phyloP scores from a whole-genome alignment of 116 monocot genomes.

The Dioscorea cayenensis region DNA sequence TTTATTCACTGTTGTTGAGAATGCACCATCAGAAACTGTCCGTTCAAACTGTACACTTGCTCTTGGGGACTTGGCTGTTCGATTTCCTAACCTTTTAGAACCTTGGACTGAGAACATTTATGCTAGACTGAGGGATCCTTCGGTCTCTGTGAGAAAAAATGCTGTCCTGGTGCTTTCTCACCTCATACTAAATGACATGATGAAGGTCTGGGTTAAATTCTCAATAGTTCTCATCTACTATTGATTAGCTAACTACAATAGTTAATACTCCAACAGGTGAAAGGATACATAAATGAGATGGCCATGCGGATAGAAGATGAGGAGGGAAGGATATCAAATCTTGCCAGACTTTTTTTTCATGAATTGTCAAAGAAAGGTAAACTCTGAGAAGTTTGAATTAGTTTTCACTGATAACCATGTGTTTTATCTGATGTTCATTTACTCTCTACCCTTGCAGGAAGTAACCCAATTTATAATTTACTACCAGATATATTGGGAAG shows the following conservation, averaged over 20 bases:
- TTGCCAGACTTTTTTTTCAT: slow-evolving; percentile 93
- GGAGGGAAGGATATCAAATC: slow-evolving; percentile 86
- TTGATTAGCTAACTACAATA: background rate
- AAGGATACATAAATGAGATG: slow-evolving; percentile 99
- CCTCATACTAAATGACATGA: slow-evolving; percentile 99
- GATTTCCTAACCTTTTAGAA: slow-evolving; percentile 94
- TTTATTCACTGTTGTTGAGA: slow-evolving; percentile 89
- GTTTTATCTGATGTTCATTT: background rate
- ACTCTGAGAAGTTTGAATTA: background rate
- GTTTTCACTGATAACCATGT: background rate
- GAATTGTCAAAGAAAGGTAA: slow-evolving; percentile 98
- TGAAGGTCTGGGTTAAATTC: slow-evolving; percentile 62
- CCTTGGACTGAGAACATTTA: slow-evolving; percentile 99
- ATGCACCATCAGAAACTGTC: slow-evolving; percentile 79
- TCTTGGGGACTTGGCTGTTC: slow-evolving; percentile 90
- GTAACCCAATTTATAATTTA: slow-evolving; percentile 93
- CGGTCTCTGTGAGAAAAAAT: slow-evolving; percentile 90
- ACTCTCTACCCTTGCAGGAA: slow-evolving; percentile 42
- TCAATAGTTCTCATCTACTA: background rate
- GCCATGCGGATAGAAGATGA: slow-evolving; percentile 84
- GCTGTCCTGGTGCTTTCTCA: slow-evolving; percentile 97
- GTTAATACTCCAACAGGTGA: slow-evolving; percentile 54
- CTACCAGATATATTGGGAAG: slow-evolving; percentile 93
- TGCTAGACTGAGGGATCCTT: slow-evolving; percentile 74
- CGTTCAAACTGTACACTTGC: slow-evolving; percentile 95